Percentiles rank a stretch among this genome's conserved stretches.
Evolutionary conservation across 2,329 filamentous ascomycete genomes (phyloP).

Genomic region (Talaromyces marneffei): DNA sequence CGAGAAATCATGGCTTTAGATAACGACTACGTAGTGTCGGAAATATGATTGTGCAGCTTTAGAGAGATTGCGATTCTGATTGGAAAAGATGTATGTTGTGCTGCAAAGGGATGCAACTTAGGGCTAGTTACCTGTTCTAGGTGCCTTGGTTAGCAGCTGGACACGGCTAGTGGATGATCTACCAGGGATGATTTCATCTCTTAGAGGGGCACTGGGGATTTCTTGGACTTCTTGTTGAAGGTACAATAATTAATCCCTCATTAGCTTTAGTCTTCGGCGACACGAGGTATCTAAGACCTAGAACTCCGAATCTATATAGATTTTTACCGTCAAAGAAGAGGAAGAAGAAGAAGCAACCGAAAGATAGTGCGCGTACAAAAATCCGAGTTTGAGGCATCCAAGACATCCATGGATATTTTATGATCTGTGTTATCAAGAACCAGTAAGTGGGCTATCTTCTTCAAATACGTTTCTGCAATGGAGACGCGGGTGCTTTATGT

Average conservation of each 20-base stretch:
- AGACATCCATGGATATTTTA: not conserved
- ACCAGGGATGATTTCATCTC: not conserved
- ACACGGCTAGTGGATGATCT: slow-evolving; percentile 2
- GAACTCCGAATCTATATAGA: not conserved
- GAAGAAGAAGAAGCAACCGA: not conserved
- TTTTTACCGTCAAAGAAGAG: not conserved
- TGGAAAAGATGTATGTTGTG: not conserved
- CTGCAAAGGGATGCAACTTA: slow-evolving; percentile 2
- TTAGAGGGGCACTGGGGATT: too few relatives aligned
- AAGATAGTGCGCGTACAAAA: not conserved
- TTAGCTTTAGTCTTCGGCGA: not conserved
- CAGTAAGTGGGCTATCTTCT: not conserved
- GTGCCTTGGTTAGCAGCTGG: not conserved
- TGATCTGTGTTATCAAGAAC: not conserved
- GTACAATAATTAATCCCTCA: not conserved
- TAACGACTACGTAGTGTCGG: not conserved
- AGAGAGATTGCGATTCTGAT: not conserved
- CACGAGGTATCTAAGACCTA: not conserved
- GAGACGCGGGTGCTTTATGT: not conserved
- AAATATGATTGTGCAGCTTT: not conserved
- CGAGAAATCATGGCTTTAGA: not conserved
- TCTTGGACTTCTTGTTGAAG: not conserved
- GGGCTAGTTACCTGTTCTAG: not conserved
- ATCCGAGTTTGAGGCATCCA: not conserved
- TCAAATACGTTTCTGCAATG: not conserved